Conservation (phyloP, 148 eudicot species). For the Spergularia bocconei region DNA sequence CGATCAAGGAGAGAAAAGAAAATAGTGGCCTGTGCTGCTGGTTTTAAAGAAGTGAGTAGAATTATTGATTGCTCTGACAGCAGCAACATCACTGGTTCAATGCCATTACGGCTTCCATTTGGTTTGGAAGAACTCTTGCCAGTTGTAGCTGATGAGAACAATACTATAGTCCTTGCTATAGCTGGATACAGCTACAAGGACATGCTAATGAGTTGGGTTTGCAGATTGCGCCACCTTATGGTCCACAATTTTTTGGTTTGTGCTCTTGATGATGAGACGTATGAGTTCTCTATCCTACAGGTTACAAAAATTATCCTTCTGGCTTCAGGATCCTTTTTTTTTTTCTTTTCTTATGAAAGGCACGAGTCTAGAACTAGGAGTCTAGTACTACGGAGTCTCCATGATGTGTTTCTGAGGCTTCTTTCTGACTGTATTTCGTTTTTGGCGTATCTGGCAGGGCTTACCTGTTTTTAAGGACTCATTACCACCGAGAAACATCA, state of each 20-base stretch:
- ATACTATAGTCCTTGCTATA: constrained; percentile 65
- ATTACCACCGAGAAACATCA: constrained; percentile 68
- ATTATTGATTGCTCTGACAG: constrained; percentile 22
- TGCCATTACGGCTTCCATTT: constrained; percentile 43
- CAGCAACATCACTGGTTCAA: constrained; percentile 28
- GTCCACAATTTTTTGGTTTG: constrained; percentile 67
- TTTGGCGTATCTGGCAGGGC: constrained; percentile 46
- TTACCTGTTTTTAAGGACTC: constrained; percentile 72
- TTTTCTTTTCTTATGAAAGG: background rate
- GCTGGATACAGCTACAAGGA: constrained; percentile 95
- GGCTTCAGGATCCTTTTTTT: background rate
- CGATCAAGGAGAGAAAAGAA: constrained; percentile 34
- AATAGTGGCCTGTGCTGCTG: constrained; percentile 41
- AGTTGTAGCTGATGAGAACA: constrained; percentile 55
- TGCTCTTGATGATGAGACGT: constrained; percentile 81
- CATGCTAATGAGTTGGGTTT: constrained; percentile 97
- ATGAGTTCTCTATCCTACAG: constrained; percentile 76
- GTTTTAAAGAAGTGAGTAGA: constrained; percentile 28
- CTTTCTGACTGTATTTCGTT: background rate
- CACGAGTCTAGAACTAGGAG: too few species aligned
- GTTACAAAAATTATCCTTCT: constrained; percentile 29
- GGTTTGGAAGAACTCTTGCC: constrained; percentile 56
- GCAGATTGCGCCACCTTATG: constrained; percentile 63
- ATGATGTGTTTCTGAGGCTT: background rate
- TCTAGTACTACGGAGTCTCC: background rate